Evolutionary conservation across 78 protist species (phyloP).

Genomic region (Dictyostelium discoideum): dicty_2.7 NC_007088.5:222501-223000

Average conservation of each 20-base stretch:
- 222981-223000: constrained; percentile 55
- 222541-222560: neutral
- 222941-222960: constrained; percentile 34
- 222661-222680: neutral
- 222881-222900: constrained; percentile 64
- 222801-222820: constrained; percentile 55
- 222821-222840: constrained; percentile 63
- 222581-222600: too few species aligned
- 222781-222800: constrained; percentile 13
- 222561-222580: too few species aligned
- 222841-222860: constrained; percentile 64
- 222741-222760: neutral
- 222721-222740: neutral
- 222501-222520: constrained; percentile 19
- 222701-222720: neutral
- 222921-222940: constrained; percentile 72
- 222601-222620: neutral
- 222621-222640: neutral
- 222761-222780: neutral
- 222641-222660: constrained; percentile 1
- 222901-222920: constrained; percentile 67
- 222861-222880: constrained; percentile 61
- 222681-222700: too few species aligned
- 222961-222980: constrained; percentile 51
- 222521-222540: neutral